Conservation (phyloP, 2,329 filamentous ascomycete species). For the Fusarium cyanostomum region DNA sequence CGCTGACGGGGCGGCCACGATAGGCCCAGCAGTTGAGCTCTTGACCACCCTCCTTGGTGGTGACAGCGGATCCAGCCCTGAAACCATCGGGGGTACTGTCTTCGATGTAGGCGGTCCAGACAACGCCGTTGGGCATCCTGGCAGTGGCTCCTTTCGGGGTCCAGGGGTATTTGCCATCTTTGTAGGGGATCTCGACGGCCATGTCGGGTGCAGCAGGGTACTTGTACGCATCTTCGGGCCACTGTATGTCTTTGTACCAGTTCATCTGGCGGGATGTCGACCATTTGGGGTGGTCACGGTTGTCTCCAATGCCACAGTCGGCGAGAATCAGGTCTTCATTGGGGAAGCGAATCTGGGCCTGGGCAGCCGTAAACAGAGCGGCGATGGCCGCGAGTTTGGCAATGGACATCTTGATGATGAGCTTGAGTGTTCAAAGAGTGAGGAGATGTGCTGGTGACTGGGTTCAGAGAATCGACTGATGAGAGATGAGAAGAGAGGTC, state of each 20-base stretch:
- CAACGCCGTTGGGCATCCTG: slow-evolving; percentile 51
- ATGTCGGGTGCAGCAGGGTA: slow-evolving; percentile 51
- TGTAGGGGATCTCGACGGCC: slow-evolving; percentile 52
- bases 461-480: background rate
- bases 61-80: slow-evolving; percentile 52
- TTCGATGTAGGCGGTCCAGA: slow-evolving; percentile 55
- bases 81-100: slow-evolving; percentile 53
- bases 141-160: slow-evolving; percentile 50
- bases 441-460: background rate
- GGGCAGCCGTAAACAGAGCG: slow-evolving; percentile 32
- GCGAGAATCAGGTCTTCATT: slow-evolving; percentile 53
- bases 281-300: slow-evolving; percentile 51
- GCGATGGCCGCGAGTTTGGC: slow-evolving; percentile 40
- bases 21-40: slow-evolving; percentile 55
- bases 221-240: slow-evolving; percentile 47
- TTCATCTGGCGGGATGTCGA: slow-evolving; percentile 57
- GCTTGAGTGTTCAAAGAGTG: background rate
- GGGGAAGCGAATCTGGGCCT: slow-evolving; percentile 41
- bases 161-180: slow-evolving; percentile 53
- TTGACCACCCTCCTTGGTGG: slow-evolving; percentile 51
- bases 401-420: slow-evolving; percentile 34
- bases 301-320: slow-evolving; percentile 55
- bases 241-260: slow-evolving; percentile 53
- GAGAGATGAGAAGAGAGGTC: slow-evolving; percentile 2
- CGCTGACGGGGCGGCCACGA: slow-evolving; percentile 52